Evolutionary conservation across 306 rosid species (phyloP).

Genomic region (Abrus precatorius): DNA sequence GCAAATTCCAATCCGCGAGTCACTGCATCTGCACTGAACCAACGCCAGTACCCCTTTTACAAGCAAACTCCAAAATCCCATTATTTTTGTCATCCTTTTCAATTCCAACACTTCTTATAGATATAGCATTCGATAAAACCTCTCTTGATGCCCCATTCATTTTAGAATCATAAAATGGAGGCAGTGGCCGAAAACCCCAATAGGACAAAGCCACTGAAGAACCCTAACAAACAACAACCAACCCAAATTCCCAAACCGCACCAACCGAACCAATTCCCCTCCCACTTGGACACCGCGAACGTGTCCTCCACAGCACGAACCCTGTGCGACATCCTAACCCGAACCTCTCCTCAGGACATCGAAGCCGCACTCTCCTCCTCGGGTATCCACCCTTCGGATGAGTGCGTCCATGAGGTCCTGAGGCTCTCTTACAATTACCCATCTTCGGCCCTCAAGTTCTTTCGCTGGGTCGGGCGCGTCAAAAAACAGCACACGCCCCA

Average conservation of each 20-base stretch:
- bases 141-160: neutral
- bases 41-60: neutral
- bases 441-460: constrained; percentile 74
- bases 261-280: constrained; percentile 48
- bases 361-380: constrained; percentile 60
- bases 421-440: constrained; percentile 66
- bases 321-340: constrained; percentile 63
- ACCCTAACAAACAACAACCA: constrained; percentile 40
- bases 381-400: constrained; percentile 57
- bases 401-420: constrained; percentile 60
- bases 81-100: neutral
- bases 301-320: constrained; percentile 54
- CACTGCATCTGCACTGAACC: neutral
- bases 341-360: constrained; percentile 60
- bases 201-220: constrained; percentile 43
- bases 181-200: constrained; percentile 56
- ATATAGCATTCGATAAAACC: neutral
- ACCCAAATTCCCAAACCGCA: constrained; percentile 43
- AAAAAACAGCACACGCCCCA: constrained; percentile 54
- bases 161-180: constrained; percentile 47
- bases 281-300: constrained; percentile 47
- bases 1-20: neutral
- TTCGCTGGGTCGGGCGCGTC: constrained; percentile 69
- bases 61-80: neutral
- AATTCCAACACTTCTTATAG: too few species aligned